A percentile compares a stretch with the other conserved stretches of the same genome.
Evolutionary conservation across 139 green algal species (phyloP).

Genomic region (Chara braunii): DNA sequence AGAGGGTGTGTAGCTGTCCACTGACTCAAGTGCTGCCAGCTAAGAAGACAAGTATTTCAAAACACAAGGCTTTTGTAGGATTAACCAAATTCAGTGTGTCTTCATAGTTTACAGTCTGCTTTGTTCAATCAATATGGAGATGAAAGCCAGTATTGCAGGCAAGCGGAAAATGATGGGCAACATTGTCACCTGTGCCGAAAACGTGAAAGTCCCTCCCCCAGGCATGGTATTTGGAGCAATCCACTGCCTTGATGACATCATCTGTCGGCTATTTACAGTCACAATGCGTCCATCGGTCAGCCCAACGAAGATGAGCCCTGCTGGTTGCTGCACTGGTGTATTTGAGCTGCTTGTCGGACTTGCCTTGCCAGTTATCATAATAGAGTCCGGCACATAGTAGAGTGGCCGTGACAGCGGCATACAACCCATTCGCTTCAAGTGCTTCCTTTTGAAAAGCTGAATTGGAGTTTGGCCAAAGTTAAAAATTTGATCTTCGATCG

Average conservation of each 20-base stretch:
- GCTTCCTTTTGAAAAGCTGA: constrained; percentile 40
- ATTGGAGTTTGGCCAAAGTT: constrained; percentile 46
- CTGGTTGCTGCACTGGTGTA: not conserved
- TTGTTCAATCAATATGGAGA: not conserved
- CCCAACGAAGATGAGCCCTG: constrained; percentile 4
- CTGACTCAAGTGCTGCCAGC: too few relatives aligned
- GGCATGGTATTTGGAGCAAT: constrained; percentile 9
- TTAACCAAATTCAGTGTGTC: too few relatives aligned
- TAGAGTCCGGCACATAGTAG: constrained; percentile 4
- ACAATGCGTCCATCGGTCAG: constrained; percentile 4
- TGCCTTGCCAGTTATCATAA: constrained; percentile 9
- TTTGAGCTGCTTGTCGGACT: not conserved
- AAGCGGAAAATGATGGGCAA: not conserved
- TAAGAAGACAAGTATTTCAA: too few relatives aligned
- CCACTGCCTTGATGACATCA: constrained; percentile 4
- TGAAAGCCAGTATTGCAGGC: not conserved
- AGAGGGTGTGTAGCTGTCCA: too few relatives aligned
- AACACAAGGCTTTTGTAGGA: too few relatives aligned
- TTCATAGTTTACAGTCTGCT: too few relatives aligned
- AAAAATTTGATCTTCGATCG: constrained; percentile 32
- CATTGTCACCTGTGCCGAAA: constrained; percentile 1
- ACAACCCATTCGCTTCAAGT: not conserved
- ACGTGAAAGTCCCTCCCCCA: constrained; percentile 4
- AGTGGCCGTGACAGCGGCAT: constrained; percentile 18
- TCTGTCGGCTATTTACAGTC: not conserved